Evolutionary conservation across 2,329 filamentous ascomycete genomes (phyloP).

Genomic region (Hawksworthiomyces lignivorus): DNA sequence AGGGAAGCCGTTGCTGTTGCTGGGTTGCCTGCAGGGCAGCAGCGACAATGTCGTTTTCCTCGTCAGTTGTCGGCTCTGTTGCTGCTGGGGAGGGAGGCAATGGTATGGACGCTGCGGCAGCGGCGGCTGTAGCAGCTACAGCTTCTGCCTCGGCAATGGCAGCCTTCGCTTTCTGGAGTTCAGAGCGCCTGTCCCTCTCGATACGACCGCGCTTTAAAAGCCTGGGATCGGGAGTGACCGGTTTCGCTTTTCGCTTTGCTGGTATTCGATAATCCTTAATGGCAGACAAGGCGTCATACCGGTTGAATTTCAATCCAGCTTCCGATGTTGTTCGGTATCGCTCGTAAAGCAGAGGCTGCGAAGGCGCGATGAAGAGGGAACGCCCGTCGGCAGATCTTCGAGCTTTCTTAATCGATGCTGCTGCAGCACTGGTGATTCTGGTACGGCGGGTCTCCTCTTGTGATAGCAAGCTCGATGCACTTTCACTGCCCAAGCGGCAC

Average conservation of each 20-base stretch:
- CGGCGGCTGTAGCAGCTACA: too few species aligned
- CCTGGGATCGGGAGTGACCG: not conserved
- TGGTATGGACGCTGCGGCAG: slow-evolving; percentile 6
- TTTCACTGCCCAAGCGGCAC: slow-evolving; percentile 8
- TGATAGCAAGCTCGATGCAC: not conserved
- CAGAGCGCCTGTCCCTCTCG: not conserved
- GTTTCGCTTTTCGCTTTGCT: slow-evolving; percentile 12
- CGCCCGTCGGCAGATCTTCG: slow-evolving; percentile 5
- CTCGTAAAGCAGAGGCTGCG: slow-evolving; percentile 9
- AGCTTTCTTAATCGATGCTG: slow-evolving; percentile 10
- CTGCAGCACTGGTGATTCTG: slow-evolving; percentile 9
- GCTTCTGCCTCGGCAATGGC: not conserved
- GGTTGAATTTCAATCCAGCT: not conserved
- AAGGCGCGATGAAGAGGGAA: slow-evolving; percentile 5
- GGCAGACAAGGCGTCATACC: not conserved
- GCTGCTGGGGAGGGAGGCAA: slow-evolving; percentile 13
- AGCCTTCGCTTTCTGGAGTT: not conserved
- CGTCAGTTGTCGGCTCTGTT: slow-evolving; percentile 11
- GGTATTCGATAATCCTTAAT: not conserved
- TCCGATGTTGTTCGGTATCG: slow-evolving; percentile 1
- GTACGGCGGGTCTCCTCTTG: slow-evolving; percentile 6
- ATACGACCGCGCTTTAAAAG: slow-evolving; percentile 10
- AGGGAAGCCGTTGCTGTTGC: slow-evolving; percentile 3
- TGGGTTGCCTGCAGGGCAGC: not conserved
- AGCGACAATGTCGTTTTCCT: not conserved